phyloP scores from a whole-genome alignment of 2,329 filamentous ascomycete species.

The Hypoxylon sp. region DNA sequence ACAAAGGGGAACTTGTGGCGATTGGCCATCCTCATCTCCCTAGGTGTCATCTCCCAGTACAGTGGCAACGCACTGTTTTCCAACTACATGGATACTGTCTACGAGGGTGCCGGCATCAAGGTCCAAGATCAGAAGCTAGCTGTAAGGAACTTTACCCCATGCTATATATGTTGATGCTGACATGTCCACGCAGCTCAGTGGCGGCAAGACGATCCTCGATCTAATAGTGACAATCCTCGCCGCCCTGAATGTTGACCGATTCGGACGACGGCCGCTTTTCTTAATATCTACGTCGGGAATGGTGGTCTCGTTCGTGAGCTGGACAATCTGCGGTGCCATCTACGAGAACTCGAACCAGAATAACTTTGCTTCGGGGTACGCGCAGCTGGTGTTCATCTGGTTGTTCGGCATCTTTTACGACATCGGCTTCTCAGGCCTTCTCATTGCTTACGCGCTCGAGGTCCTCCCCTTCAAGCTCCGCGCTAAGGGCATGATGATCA shows the following conservation, averaged over 20 bases:
- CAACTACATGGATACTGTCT: constrained; percentile 76
- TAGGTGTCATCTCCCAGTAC: constrained; percentile 78
- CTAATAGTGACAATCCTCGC: constrained; percentile 70
- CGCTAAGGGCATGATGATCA: constrained; percentile 73
- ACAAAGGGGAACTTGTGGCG: constrained; percentile 77
- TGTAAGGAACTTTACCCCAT: constrained; percentile 52
- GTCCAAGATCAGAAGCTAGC: constrained; percentile 70
- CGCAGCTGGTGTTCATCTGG: constrained; percentile 72
- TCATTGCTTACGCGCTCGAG: constrained; percentile 72
- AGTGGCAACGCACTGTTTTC: constrained; percentile 77
- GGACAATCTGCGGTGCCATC: constrained; percentile 68
- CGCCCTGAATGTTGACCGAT: constrained; percentile 65
- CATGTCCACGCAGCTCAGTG: constrained; percentile 57
- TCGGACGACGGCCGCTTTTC: constrained; percentile 69
- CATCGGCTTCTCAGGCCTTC: constrained; percentile 71
- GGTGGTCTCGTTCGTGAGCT: constrained; percentile 64
- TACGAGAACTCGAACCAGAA: constrained; percentile 64
- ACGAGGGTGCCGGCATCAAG: constrained; percentile 72
- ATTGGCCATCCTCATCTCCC: constrained; percentile 72
- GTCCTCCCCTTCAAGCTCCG: constrained; percentile 71
- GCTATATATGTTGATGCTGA: constrained; percentile 14
- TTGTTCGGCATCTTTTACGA: constrained; percentile 72
- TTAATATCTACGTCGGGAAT: constrained; percentile 65
- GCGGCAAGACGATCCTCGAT: constrained; percentile 72
- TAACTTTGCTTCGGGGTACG: constrained; percentile 64